Percentiles rank a stretch among this genome's conserved stretches.
Conservation (phyloP, 1,284 basidiomycete species). For the Ustilago xerochloae region DNA sequence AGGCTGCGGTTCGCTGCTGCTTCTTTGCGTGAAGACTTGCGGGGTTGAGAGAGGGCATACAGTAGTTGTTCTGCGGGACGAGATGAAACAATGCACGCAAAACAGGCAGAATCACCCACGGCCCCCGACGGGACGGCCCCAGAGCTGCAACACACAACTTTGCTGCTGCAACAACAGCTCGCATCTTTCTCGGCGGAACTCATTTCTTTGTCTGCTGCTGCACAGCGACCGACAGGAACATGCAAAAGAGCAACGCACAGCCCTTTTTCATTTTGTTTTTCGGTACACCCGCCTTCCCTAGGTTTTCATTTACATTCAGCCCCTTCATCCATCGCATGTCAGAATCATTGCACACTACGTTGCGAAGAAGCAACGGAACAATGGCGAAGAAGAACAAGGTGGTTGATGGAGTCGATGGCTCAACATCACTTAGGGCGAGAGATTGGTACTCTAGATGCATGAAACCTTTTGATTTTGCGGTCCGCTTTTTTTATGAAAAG, state of each 20-base stretch:
- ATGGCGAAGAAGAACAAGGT: neutral
- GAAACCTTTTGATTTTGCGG: too few relatives aligned
- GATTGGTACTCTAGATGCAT: too few relatives aligned
- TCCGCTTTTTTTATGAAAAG: too few relatives aligned
- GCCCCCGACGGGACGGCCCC: neutral
- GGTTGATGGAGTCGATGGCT: too few relatives aligned
- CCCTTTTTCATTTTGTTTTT: neutral
- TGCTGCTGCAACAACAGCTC: neutral
- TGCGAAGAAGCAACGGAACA: neutral
- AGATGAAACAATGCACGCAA: neutral
- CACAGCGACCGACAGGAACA: neutral
- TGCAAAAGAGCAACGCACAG: neutral
- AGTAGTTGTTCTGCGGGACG: neutral
- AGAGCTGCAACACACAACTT: neutral
- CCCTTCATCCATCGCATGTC: too few relatives aligned
- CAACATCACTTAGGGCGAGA: too few relatives aligned
- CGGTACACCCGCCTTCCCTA: neutral
- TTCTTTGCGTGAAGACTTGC: neutral
- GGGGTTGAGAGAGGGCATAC: constrained; percentile 2
- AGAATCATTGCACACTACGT: neutral
- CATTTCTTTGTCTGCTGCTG: neutral
- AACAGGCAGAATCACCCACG: neutral
- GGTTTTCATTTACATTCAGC: neutral
- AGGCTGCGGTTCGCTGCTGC: neutral
- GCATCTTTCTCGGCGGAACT: neutral